A percentile compares a stretch with the other conserved stretches of the same genome.
phyloP scores from a whole-genome alignment of 805 yeast species.

The Spathaspora hagerdaliae region DNA sequence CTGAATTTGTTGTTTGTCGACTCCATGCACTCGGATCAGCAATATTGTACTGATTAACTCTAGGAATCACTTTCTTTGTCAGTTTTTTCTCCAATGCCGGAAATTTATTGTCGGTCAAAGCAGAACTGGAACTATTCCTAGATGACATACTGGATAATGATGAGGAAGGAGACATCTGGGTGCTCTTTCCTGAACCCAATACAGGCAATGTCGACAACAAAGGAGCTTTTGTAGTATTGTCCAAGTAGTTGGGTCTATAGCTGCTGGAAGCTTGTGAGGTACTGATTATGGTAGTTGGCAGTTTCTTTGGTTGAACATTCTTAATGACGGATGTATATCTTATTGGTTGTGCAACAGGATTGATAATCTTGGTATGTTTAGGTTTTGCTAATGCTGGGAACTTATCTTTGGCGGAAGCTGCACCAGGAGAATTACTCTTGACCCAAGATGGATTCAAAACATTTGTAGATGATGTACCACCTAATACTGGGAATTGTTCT shows the following conservation, averaged over 20 bases:
- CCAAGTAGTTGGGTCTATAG: constrained; percentile 31
- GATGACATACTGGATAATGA: constrained; percentile 7
- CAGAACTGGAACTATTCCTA: constrained; percentile 13
- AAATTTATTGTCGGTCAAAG: constrained; percentile 28
- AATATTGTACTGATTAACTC: constrained; percentile 48
- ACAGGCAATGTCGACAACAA: constrained; percentile 27
- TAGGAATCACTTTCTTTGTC: constrained; percentile 41
- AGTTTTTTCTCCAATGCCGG: constrained; percentile 47
- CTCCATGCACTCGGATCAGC: constrained; percentile 20
- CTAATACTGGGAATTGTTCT: constrained; percentile 50
- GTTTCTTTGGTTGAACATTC: constrained; percentile 9
- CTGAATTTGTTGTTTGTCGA: not conserved
- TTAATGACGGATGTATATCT: constrained; percentile 32
- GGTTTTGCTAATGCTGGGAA: constrained; percentile 36
- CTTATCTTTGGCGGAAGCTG: constrained; percentile 15
- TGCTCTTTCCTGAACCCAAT: constrained; percentile 5
- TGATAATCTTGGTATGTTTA: constrained; percentile 9
- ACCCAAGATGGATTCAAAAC: constrained; percentile 10
- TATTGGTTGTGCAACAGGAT: constrained; percentile 19
- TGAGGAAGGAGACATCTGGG: constrained; percentile 17
- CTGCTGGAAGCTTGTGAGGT: constrained; percentile 15
- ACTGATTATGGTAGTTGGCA: constrained; percentile 9
- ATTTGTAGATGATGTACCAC: constrained; percentile 16
- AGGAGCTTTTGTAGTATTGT: constrained; percentile 10
- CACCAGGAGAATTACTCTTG: constrained; percentile 2